phyloP scores from a whole-genome alignment of 345 rosid species.

The Anacardium occidentale region DNA sequence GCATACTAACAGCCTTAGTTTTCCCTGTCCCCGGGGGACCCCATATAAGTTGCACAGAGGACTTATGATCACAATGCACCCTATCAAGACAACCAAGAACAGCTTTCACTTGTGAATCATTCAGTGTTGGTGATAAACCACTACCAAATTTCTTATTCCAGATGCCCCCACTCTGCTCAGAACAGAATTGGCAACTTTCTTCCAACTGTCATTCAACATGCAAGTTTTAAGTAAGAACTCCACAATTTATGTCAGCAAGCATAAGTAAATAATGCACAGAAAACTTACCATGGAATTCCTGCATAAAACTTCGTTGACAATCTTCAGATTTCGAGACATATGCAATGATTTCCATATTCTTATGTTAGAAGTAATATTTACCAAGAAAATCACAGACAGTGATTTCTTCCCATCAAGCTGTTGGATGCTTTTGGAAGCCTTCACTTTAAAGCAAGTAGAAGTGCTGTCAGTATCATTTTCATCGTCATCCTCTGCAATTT shows the following conservation, averaged over 20 bases:
- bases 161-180: not conserved
- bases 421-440: not conserved
- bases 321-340: not conserved
- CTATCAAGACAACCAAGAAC: conserved; percentile 26
- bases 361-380: not conserved
- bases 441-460: not conserved
- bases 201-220: conserved; percentile 28
- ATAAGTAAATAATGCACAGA: too few species aligned
- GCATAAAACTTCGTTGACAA: not conserved
- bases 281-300: not conserved
- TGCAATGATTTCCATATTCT: not conserved
- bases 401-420: not conserved
- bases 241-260: not conserved
- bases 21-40: conserved; percentile 35
- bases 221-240: not conserved
- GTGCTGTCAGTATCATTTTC: not conserved
- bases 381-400: not conserved
- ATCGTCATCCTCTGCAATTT: not conserved
- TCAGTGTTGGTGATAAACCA: conserved; percentile 20
- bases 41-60: conserved; percentile 44
- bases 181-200: conserved; percentile 22
- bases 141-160: not conserved
- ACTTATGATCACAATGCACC: conserved; percentile 27
- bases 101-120: conserved; percentile 36
- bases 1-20: conserved; percentile 26